A percentile compares a stretch with the other conserved stretches of the same genome.
Evolutionary conservation across 148 eudicot species (phyloP).

Genomic region (Heliosperma pusillum): DNA sequence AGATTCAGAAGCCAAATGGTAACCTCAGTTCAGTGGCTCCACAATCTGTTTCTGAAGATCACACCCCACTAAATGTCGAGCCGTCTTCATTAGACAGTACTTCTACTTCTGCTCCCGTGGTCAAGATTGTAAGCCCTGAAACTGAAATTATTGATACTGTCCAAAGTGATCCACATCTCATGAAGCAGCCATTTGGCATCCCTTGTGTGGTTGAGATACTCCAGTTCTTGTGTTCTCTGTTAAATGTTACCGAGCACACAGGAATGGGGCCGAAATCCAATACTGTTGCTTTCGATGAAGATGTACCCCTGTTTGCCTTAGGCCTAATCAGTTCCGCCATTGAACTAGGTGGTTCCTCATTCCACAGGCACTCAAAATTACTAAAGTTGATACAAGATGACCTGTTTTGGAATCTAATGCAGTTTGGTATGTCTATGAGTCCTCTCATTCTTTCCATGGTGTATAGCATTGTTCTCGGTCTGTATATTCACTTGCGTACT

Average conservation of each 20-base stretch:
- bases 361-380: slow-evolving; percentile 62
- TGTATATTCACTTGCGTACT: slow-evolving; percentile 66
- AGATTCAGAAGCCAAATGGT: slow-evolving; percentile 19
- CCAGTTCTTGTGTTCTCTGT: slow-evolving; percentile 73
- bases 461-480: slow-evolving; percentile 84
- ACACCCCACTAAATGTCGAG: not conserved
- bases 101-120: slow-evolving; percentile 12
- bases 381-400: slow-evolving; percentile 74
- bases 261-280: slow-evolving; percentile 63
- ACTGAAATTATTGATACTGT: slow-evolving; percentile 29
- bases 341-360: slow-evolving; percentile 74
- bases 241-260: slow-evolving; percentile 59
- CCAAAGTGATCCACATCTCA: slow-evolving; percentile 38
- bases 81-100: not conserved
- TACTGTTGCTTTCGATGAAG: slow-evolving; percentile 81
- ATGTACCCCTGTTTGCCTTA: slow-evolving; percentile 85
- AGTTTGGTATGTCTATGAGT: slow-evolving; percentile 81
- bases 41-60: slow-evolving; percentile 17
- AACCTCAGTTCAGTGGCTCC: slow-evolving; percentile 3
- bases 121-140: slow-evolving; percentile 9
- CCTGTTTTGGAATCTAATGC: slow-evolving; percentile 74
- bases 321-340: slow-evolving; percentile 84
- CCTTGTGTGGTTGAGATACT: slow-evolving; percentile 93
- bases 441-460: slow-evolving; percentile 89
- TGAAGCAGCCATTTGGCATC: slow-evolving; percentile 75